Percentiles rank a stretch among this genome's conserved stretches.
These are phyloP conservation scores for Ogataea pini DNA, from an alignment of 805 yeast genomes.

Conservation along the genomic window DNA sequence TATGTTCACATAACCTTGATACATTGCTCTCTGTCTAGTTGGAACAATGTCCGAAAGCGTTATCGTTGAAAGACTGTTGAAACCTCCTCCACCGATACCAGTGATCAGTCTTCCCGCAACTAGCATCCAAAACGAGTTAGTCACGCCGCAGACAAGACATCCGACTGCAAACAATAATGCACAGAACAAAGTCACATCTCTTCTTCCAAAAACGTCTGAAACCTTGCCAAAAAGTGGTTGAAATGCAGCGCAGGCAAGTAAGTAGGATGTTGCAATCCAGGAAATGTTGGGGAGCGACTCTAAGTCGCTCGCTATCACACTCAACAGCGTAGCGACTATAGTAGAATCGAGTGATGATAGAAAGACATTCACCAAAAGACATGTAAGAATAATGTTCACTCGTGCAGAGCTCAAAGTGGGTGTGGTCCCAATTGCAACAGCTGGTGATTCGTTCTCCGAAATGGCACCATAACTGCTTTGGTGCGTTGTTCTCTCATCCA, in stretches of 20 bases:
- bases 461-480: constrained; percentile 1
- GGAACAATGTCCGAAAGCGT: constrained; percentile 77
- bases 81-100: constrained; percentile 90
- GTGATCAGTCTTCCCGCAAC: constrained; percentile 66
- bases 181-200: constrained; percentile 37
- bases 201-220: constrained; percentile 56
- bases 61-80: constrained; percentile 72
- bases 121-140: constrained; percentile 43
- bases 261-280: constrained; percentile 45
- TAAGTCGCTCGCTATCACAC: constrained; percentile 53
- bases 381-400: constrained; percentile 12
- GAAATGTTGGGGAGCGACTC: constrained; percentile 43
- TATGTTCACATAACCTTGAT: constrained; percentile 80
- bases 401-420: constrained; percentile 2
- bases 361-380: constrained; percentile 33
- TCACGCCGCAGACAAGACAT: constrained; percentile 44
- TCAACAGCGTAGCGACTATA: constrained; percentile 52
- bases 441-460: neutral
- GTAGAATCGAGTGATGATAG: constrained; percentile 56
- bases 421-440: neutral
- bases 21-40: constrained; percentile 72
- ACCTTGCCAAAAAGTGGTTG: constrained; percentile 58
- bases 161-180: constrained; percentile 39
- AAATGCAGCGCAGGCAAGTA: constrained; percentile 47
- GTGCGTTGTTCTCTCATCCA: neutral